Evolutionary conservation across 441 rosid species (phyloP).

Genomic region (Iberis amara): DNA sequence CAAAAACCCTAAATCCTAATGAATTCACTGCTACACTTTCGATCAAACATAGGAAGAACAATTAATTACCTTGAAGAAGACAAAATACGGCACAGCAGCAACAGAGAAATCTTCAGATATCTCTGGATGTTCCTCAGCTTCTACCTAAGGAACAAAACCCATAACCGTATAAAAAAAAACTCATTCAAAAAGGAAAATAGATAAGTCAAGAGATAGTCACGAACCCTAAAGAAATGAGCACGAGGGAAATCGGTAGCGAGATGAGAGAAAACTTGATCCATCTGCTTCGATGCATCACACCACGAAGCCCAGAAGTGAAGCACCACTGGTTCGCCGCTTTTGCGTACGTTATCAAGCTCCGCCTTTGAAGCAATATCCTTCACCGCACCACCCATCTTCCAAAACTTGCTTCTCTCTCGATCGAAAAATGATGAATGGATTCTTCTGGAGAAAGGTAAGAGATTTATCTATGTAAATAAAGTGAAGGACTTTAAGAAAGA

Average conservation of each 20-base stretch:
- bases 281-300: constrained; percentile 97
- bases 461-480: constrained; percentile 2
- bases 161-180: not conserved
- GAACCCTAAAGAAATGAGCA: constrained; percentile 71
- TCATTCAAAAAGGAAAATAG: not conserved
- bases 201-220: not conserved
- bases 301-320: constrained; percentile 96
- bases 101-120: constrained; percentile 76
- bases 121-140: constrained; percentile 94
- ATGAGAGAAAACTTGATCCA: constrained; percentile 90
- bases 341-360: constrained; percentile 57
- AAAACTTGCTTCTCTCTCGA: constrained; percentile 3
- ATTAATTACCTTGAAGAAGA: constrained; percentile 62
- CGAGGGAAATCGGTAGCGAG: constrained; percentile 88
- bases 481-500: not conserved
- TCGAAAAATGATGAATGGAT: not conserved
- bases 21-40: not conserved
- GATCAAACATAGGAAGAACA: not conserved
- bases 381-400: constrained; percentile 65
- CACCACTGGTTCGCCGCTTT: constrained; percentile 47
- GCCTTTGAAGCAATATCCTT: constrained; percentile 74
- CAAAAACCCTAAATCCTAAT: constrained; percentile 5
- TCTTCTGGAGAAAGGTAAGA: constrained; percentile 2
- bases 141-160: constrained; percentile 48
- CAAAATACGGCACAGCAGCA: constrained; percentile 80